Evolutionary conservation across 2,329 filamentous ascomycete genomes (phyloP), one percentile per base, ranked within the genome.

Genomic region (Pseudopyrenochaeta lycopersici): DNA sequence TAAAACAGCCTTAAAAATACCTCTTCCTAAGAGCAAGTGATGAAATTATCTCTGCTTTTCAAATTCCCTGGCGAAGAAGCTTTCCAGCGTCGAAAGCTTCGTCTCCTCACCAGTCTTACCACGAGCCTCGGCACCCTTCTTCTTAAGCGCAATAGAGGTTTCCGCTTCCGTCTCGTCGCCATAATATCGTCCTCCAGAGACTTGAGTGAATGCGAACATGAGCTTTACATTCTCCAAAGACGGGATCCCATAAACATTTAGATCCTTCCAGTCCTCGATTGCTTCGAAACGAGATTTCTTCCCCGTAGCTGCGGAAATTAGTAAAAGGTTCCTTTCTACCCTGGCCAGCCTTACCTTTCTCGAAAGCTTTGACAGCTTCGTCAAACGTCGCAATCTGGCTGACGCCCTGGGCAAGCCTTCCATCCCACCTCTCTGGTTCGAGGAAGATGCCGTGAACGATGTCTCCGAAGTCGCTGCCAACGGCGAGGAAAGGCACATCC

Each of bases 391-490:
- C 54, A 7, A 74, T 68, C 18, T 72, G 60, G 54, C 78, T 80
- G 39, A 76, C 64, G 1, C 69, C 77, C 12, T 80, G 78, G 0
- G 80, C 56, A 0, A 77, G 58, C 3, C 56, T 60, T 1, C 75
- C 71, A 52, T 74, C 72, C 64, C 75, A 78, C 33, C 69, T 67
- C 40, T 66, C 64, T 1, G 78, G 78, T 10, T 74, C 67, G 7
- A 81, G 67, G 15, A 81, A 76, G 4, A 80, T 66, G 2, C 78
- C 79, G 47, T 82, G 79, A 10, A 81, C 74, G 15, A 81, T 69
- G 47, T 81, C 80, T 4, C 79, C 80, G 49, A 72, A 81, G 60
- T 82, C 79, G 30, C 77, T 71, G 0, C 53, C 57, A 3, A 81
- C 74, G 27, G 70, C 66, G 17, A 81, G 69, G 56, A 75, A 79